These are phyloP conservation scores for Dendrobium nobile DNA, from an alignment of 106 monocot genomes.

Conservation along the genomic window DNA sequence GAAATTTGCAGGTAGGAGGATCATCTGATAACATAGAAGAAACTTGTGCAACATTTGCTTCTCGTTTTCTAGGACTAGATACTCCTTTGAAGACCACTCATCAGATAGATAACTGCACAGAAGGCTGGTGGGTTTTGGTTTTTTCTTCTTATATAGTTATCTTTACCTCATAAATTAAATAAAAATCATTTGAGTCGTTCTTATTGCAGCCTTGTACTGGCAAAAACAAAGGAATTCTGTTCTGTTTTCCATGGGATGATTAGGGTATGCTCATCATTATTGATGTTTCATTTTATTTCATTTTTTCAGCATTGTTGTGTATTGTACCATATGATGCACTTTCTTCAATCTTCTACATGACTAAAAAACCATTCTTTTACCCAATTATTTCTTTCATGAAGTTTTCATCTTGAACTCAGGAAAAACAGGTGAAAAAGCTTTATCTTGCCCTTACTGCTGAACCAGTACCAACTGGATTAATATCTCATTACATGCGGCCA, in stretches of 20 bases:
- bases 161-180: neutral
- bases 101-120: conserved; percentile 97
- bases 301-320: neutral
- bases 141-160: conserved; percentile 5
- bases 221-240: conserved; percentile 90
- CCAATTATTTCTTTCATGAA: neutral
- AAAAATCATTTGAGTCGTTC: neutral
- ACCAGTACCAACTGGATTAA: conserved; percentile 69
- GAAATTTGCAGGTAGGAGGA: conserved; percentile 70
- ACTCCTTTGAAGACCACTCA: conserved; percentile 77
- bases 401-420: conserved; percentile 40
- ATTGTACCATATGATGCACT: neutral
- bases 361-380: neutral
- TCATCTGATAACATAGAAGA: conserved; percentile 97
- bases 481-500: conserved; percentile 98
- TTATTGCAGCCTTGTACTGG: conserved; percentile 76
- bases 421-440: conserved; percentile 80
- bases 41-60: conserved; percentile 84
- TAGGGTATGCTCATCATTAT: conserved; percentile 50
- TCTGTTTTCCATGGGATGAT: conserved; percentile 91
- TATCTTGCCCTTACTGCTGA: conserved; percentile 86
- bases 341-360: neutral
- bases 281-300: conserved; percentile 1
- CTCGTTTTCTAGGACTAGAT: conserved; percentile 76
- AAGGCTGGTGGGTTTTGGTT: conserved; percentile 80